phyloP scores from a whole-genome alignment of 148 eudicot genomes.

The Beta vulgaris region DNA sequence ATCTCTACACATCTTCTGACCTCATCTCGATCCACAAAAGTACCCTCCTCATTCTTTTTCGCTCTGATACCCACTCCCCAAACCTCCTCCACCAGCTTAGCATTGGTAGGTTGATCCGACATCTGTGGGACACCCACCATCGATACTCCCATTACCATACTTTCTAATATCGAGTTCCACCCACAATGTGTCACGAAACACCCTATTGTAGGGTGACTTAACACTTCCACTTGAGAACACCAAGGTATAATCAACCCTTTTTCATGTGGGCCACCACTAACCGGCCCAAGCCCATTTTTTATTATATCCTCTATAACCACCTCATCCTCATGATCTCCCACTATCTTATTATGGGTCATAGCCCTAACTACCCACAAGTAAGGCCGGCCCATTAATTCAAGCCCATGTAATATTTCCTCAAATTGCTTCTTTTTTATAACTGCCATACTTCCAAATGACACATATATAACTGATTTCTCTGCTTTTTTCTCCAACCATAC shows the following conservation, averaged over 20 bases:
- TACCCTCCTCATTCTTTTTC: conserved; percentile 2
- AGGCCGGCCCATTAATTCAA: conserved; percentile 28
- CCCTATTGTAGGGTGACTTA: conserved; percentile 32
- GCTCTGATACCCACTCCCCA: conserved; percentile 31
- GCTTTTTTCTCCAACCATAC: conserved; percentile 42
- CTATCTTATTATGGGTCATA: not conserved
- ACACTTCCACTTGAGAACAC: conserved; percentile 42
- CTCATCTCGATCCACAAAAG: conserved; percentile 27
- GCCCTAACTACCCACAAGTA: conserved; percentile 48
- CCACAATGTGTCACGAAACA: conserved; percentile 43
- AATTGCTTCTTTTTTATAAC: conserved; percentile 27
- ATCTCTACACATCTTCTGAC: conserved; percentile 29
- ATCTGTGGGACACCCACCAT: conserved; percentile 27
- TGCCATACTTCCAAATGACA: conserved; percentile 46
- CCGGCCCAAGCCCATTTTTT: conserved; percentile 15
- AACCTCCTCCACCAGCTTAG: conserved; percentile 29
- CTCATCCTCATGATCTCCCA: conserved; percentile 22
- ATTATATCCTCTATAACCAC: conserved; percentile 8
- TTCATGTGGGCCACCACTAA: conserved; percentile 8
- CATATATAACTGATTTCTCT: conserved; percentile 40
- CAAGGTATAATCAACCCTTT: conserved; percentile 43
- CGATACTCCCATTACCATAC: conserved; percentile 27
- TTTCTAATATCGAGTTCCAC: conserved; percentile 39
- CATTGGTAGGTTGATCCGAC: conserved; percentile 28
- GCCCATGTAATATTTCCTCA: conserved; percentile 38